Evolutionary conservation across 2,329 filamentous ascomycete genomes (phyloP).

Genomic region (Colletotrichum sp.): DNA sequence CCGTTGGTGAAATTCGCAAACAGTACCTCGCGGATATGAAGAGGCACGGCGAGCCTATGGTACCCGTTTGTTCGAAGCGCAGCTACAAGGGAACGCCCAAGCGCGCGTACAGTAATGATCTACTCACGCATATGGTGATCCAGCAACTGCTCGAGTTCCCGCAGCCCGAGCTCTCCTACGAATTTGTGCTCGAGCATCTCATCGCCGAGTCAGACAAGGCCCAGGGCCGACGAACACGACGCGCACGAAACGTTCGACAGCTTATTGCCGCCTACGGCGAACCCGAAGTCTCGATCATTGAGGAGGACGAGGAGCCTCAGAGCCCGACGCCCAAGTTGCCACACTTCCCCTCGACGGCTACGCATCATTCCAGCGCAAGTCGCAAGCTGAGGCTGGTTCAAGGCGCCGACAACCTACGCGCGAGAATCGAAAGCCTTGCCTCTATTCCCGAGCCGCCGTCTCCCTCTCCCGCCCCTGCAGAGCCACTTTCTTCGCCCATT

Average conservation of each 20-base stretch:
- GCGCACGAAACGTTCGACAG: constrained; percentile 7
- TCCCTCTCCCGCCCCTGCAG: neutral
- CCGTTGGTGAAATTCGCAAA: neutral
- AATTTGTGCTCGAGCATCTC: constrained; percentile 8
- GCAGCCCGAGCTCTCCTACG: constrained; percentile 11
- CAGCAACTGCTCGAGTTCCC: constrained; percentile 5
- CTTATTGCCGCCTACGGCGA: constrained; percentile 11
- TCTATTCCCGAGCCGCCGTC: neutral
- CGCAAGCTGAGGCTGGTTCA: neutral
- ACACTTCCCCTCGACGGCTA: constrained; percentile 14
- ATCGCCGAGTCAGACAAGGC: constrained; percentile 4
- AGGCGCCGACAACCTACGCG: neutral
- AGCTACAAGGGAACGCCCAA: constrained; percentile 5
- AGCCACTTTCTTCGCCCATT: neutral
- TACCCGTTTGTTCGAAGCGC: neutral
- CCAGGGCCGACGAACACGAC: neutral
- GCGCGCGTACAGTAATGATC: constrained; percentile 11
- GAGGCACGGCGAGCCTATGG: constrained; percentile 1
- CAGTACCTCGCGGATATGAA: constrained; percentile 1
- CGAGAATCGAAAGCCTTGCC: neutral
- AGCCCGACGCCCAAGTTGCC: constrained; percentile 11
- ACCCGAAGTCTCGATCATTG: constrained; percentile 8
- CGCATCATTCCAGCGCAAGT: constrained; percentile 6
- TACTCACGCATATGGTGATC: constrained; percentile 12
- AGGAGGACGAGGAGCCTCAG: constrained; percentile 17